Evolutionary conservation across 768 basidiomycete genomes (phyloP).

Genomic region (Paxillus involutus): DNA sequence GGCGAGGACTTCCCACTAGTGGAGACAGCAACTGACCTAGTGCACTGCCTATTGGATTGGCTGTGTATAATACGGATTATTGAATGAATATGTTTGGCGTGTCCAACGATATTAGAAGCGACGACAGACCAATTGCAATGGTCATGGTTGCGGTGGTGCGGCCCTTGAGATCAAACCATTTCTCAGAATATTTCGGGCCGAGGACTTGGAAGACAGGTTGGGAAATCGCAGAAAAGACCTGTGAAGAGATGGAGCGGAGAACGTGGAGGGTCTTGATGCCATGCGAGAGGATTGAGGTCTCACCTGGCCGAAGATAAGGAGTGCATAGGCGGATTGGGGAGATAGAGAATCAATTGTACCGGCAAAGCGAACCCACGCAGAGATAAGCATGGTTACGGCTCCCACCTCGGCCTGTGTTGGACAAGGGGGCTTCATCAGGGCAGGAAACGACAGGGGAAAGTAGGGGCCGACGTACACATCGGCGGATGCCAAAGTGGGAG

Average conservation of each 20-base stretch:
- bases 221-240: slow-evolving; percentile 64
- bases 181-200: slow-evolving; percentile 79
- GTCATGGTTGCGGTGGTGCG: slow-evolving; percentile 79
- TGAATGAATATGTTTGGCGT: neutral
- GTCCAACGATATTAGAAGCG: neutral
- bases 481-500: slow-evolving; percentile 57
- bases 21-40: slow-evolving; percentile 75
- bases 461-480: slow-evolving; percentile 52
- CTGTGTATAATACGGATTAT: slow-evolving; percentile 30
- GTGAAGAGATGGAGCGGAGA: neutral
- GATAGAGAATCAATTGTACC: slow-evolving; percentile 60
- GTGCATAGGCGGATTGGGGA: slow-evolving; percentile 52
- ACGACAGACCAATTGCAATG: slow-evolving; percentile 42
- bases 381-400: slow-evolving; percentile 50
- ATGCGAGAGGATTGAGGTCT: neutral
- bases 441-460: neutral
- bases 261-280: neutral
- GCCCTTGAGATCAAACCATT: slow-evolving; percentile 76
- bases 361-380: slow-evolving; percentile 77
- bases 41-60: slow-evolving; percentile 74
- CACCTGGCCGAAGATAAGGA: slow-evolving; percentile 75
- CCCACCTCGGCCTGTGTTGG: slow-evolving; percentile 61
- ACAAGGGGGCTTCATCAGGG: neutral
- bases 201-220: slow-evolving; percentile 78
- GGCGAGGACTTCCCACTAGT: slow-evolving; percentile 47